These are phyloP conservation scores for Sarocladiaceae sp. DNA, from an alignment of 2,329 filamentous ascomycete species.

Conservation along the genomic window DNA sequence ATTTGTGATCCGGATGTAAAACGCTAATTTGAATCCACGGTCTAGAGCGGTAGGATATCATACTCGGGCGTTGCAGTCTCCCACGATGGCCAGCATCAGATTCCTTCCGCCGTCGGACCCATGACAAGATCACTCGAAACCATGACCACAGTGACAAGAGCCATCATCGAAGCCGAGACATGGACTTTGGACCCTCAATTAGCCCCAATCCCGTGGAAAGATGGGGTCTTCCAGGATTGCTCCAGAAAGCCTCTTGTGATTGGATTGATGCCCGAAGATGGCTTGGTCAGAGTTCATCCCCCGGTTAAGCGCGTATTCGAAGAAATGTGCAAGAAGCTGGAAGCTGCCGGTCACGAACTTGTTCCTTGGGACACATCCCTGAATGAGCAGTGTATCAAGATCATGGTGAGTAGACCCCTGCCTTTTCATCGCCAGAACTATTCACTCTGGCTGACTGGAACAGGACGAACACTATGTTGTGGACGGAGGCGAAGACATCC, in stretches of 20 bases:
- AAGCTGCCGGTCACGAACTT: not conserved
- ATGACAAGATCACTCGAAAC: constrained; percentile 24
- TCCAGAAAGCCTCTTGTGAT: constrained; percentile 13
- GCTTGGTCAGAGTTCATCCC: not conserved
- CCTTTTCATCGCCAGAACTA: too few relatives aligned
- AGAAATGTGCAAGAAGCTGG: not conserved
- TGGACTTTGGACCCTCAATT: constrained; percentile 37
- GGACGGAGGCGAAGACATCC: constrained; percentile 61
- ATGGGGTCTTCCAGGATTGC: constrained; percentile 12
- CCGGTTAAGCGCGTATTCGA: not conserved
- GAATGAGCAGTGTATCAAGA: not conserved
- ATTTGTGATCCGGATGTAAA: constrained; percentile 11
- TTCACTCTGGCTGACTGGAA: not conserved
- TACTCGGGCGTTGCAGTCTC: not conserved
- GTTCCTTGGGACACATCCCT: not conserved
- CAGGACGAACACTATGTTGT: constrained; percentile 58
- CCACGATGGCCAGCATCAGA: constrained; percentile 29
- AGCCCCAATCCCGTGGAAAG: constrained; percentile 36
- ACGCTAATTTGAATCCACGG: not conserved
- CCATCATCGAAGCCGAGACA: constrained; percentile 31
- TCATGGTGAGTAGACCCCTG: not conserved
- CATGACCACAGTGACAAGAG: constrained; percentile 31
- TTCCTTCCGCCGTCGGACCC: constrained; percentile 22
- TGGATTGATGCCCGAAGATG: not conserved
- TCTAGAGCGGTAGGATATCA: not conserved